Evolutionary conservation across 2,329 filamentous ascomycete genomes (phyloP), one percentile per base, ranked within the genome.

Genomic region (Didymellaceae sp.): DNA sequence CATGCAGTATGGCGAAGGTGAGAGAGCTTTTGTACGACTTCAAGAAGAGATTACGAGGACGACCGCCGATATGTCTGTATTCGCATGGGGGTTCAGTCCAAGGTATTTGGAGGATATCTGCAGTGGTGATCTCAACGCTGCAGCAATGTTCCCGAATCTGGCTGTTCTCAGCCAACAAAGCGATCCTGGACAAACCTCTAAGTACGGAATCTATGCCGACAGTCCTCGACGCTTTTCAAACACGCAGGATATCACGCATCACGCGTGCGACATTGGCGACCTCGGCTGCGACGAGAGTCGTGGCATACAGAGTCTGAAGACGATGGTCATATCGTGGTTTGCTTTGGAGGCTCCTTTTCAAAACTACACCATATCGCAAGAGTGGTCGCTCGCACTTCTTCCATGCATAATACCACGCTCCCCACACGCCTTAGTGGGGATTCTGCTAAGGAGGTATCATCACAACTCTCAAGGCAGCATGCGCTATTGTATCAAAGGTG

Each of bases 1-100:
- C 3, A 33, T 55, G 28, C 37, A 55, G 10, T 58, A 58, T 40
- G 52, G 52, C 1, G 55, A 58, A 46, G 58, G 59, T 7, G 26
- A 44, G 13, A 34, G 31, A 20, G 55, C 55, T 6, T 58, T 55
- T 17, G 18, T 49, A 9, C 24, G 55, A 33, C 33, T 55, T 4
- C 52, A 58, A 26, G 10, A 35, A 14, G 55, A 52, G 17, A 55
- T 58, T 11, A 21, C 38, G 14, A 39, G 39, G 18, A 18, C 24
- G 2, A 39, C 37, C 5, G 33, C 32, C 11, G 50, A 54, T 21
- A 34, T 44, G 11, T 41, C 44, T 2, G n/a, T 54, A 7, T 45
- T 54, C 9, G 39, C 45, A 3, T 54, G 50, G 50, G 28, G 25
- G 2, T 43, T 49, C 16, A 8, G 4, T 5, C 22, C 35, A 1